Evolutionary conservation across 805 yeast species (phyloP).

Genomic region (Wickerhamiella azyma): DNA sequence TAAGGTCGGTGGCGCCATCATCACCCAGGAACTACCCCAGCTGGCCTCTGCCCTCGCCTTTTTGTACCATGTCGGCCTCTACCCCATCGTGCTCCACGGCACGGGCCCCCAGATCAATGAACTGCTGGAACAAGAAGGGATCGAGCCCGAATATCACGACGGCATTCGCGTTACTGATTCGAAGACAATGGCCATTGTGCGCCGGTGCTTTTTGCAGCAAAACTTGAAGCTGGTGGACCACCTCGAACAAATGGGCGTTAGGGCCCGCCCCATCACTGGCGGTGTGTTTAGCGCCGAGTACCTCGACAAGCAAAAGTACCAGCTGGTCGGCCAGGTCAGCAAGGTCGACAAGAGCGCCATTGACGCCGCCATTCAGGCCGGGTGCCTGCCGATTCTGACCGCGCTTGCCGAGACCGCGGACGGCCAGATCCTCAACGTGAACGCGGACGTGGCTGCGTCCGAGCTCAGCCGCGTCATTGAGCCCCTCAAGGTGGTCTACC

Average conservation of each 20-base stretch:
- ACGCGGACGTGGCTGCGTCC: constrained; percentile 98
- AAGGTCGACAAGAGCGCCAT: constrained; percentile 79
- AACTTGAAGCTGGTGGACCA: constrained; percentile 92
- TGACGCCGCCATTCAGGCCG: constrained; percentile 90
- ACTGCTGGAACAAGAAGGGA: constrained; percentile 81
- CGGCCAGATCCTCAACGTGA: constrained; percentile 92
- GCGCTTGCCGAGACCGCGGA: constrained; percentile 93
- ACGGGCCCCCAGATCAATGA: constrained; percentile 98
- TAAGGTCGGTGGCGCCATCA: constrained; percentile 98
- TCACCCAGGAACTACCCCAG: constrained; percentile 85
- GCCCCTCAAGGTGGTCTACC: constrained; percentile 90
- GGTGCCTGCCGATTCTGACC: constrained; percentile 91
- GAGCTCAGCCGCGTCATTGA: constrained; percentile 93
- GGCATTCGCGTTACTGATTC: constrained; percentile 95
- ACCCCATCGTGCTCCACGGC: constrained; percentile 94
- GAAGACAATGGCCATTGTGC: constrained; percentile 89
- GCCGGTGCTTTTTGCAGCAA: constrained; percentile 90
- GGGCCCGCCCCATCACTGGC: constrained; percentile 95
- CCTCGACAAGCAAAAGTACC: constrained; percentile 78
- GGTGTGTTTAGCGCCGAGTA: constrained; percentile 94
- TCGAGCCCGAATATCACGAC: constrained; percentile 89
- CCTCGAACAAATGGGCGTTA: constrained; percentile 88
- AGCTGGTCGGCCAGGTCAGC: constrained; percentile 81
- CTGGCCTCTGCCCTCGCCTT: constrained; percentile 92
- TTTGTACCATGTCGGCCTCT: constrained; percentile 90